Base-by-base conservation (phyloP, 140 eudicot genomes). In the Stevia rebaudiana region DNA sequence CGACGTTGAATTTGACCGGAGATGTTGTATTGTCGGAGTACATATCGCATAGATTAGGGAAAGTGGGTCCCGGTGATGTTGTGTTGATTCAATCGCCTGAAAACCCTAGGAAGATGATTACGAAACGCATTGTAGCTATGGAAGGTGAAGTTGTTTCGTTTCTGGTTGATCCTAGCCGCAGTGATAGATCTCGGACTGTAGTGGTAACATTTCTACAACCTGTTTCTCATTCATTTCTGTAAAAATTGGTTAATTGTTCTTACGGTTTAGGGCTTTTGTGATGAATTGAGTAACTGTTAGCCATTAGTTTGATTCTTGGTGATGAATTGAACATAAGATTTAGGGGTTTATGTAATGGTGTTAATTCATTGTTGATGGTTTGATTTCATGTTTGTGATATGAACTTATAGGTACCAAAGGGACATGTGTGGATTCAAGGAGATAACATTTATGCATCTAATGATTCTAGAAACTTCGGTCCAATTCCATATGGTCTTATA, bases 401-500 rank as follows among this genome's bases (percentile, higher is more conserved):
- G 64, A 39, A 50, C 74, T 13, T 76, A 41, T 74, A 71, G 95
- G 95, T 90, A 53, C 97, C 97, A 21, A 86, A 86, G 84, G 97
- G 95, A 43, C 94, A 90, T 82, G 90, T 90, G 31, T 90, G 97
- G 97, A 79, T 86, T 60, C 97, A 90, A 63, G 97, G 97, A 39
- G 95, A 90, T 72, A 90, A 90, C 78, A 73, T 84, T 15, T 86
- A 86, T 68, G 84, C 87, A 0, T 90, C 97, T 6, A 70, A 78
- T 7, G 97, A 90, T 80, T 90, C 97, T 11, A 73, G 97, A 11
- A 78, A 81, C 40, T 74, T 75, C 69, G 97, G 97, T 30, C 97
- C 97, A 11, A 56, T 90, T 73, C 94, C 95, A 30, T 84, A 84
- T 68, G 94, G 94, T n/a, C 83, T 90, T 75, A 72, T 90, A 69